Base-by-base conservation (phyloP, 164 flowering plant genomes). In the Umbellularia californica region DNA sequence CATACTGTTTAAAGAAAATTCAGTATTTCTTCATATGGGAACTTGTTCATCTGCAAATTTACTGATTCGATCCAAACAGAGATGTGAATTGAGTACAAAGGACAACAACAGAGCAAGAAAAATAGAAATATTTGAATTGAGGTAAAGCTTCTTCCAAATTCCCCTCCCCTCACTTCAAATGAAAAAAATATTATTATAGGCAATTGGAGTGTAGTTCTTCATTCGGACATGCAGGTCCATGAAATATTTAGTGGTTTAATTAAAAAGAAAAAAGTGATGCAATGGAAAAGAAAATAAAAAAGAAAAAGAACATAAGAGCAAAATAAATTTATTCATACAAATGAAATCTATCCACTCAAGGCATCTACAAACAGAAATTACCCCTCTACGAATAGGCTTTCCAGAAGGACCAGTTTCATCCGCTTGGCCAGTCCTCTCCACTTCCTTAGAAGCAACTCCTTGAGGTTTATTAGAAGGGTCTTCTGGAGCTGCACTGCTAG, bases 341-440 rank as follows among this genome's bases (percentile, higher is more conserved):
- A 15, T 55, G 60, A 55, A 55, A 55, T 55, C 1, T 14, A 55
- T 41, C 47, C 47, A 41, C 47, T 11, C n/a, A 15, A 55, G 17
- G 60, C 60, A 55, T 15, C 19, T 17, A n/a, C 60, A 15, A 55
- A 55, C 20, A 55, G 60, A 55, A 72, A 69, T 69, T 85, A 93
- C 98, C 90, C 90, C 92, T 74, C 97, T 91, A 6, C 97, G 91
- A 64, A 88, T 79, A 70, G 91, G 73, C 73, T 86, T 93, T 23
- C 94, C 92, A 0, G 82, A 77, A 67, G 88, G 80, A 51, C 83
- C 81, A 71, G 80, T 64, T 76, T 84, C 76, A 69, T 81, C 70
- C 2, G 90, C 87, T 19, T 79, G 83, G 11, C 79, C 84, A 3
- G 82, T 76, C 20, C 82, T 76, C n/a, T 83, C 79, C 28, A 71